Evolutionary conservation across 2,329 filamentous ascomycete species (phyloP).

Genomic region (Mycocentrospora acerina): DNA sequence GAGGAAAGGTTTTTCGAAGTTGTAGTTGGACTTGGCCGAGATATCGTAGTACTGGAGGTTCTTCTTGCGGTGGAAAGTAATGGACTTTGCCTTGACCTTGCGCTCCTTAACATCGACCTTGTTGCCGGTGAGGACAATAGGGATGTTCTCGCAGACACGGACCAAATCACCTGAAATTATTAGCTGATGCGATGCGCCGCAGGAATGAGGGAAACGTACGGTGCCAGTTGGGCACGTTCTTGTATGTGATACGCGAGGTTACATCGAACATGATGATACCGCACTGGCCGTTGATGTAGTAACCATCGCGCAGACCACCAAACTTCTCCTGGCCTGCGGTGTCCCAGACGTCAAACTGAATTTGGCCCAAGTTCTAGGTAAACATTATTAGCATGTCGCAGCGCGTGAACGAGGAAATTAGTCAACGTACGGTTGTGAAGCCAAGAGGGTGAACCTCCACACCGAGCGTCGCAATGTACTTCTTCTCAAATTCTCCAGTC

Average conservation of each 20-base stretch:
- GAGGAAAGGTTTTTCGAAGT: constrained; percentile 99
- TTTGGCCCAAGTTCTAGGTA: constrained; percentile 80
- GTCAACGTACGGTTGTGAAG: constrained; percentile 84
- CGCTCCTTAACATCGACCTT: constrained; percentile 99
- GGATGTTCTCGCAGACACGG: constrained; percentile 98
- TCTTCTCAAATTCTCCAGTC: constrained; percentile 99
- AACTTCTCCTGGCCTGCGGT: constrained; percentile 99
- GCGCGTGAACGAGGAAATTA: constrained; percentile 8
- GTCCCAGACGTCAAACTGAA: constrained; percentile 99
- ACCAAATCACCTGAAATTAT: constrained; percentile 78
- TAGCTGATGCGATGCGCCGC: constrained; percentile 12
- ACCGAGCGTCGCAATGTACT: constrained; percentile 99
- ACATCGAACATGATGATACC: constrained; percentile 99
- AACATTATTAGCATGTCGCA: constrained; percentile 23
- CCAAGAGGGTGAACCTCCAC: constrained; percentile 98
- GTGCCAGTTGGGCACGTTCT: constrained; percentile 99
- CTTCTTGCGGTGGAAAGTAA: constrained; percentile 99
- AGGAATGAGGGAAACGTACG: constrained; percentile 63
- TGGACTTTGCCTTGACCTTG: constrained; percentile 99
- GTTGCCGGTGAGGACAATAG: constrained; percentile 97
- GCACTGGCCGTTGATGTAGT: constrained; percentile 99
- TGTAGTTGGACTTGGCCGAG: constrained; percentile 99
- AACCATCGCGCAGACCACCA: constrained; percentile 96
- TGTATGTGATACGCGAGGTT: constrained; percentile 99
- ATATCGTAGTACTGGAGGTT: constrained; percentile 99